These are phyloP conservation scores for Claviceps maximensis DNA, from an alignment of 2,329 filamentous ascomycete species.

Conservation along the genomic window DNA sequence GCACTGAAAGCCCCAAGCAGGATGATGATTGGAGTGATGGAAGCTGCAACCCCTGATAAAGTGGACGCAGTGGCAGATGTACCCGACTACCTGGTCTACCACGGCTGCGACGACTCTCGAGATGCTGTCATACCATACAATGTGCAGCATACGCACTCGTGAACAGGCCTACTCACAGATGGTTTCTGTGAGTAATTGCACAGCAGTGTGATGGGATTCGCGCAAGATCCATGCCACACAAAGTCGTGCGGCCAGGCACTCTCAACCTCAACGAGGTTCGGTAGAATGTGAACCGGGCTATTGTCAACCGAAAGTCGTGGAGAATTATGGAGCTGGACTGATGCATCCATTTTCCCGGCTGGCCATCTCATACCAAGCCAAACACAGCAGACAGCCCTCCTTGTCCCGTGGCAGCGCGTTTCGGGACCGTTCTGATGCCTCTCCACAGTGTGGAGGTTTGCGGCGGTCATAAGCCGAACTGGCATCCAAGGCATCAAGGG, in stretches of 20 bases:
- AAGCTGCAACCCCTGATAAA: neutral
- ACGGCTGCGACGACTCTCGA: neutral
- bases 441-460: too few relatives aligned
- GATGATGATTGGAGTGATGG: neutral
- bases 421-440: too few relatives aligned
- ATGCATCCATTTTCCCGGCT: too few relatives aligned
- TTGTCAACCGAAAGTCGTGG: neutral
- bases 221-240: neutral
- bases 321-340: too few relatives aligned
- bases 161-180: neutral
- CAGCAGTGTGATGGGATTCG: neutral
- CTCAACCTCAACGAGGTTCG: neutral
- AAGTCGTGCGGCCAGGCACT: neutral
- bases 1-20: neutral
- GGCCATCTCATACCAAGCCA: neutral
- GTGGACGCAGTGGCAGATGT: neutral
- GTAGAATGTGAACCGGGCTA: neutral
- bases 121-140: neutral
- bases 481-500: too few relatives aligned
- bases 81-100: conserved; percentile 2
- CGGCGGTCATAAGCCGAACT: too few relatives aligned
- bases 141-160: neutral
- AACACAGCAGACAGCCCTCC: too few relatives aligned
- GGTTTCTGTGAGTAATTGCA: too few relatives aligned
- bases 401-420: too few relatives aligned